Conservation (phyloP, 2,329 filamentous ascomycete genomes). For the Talaromyces piceae region DNA sequence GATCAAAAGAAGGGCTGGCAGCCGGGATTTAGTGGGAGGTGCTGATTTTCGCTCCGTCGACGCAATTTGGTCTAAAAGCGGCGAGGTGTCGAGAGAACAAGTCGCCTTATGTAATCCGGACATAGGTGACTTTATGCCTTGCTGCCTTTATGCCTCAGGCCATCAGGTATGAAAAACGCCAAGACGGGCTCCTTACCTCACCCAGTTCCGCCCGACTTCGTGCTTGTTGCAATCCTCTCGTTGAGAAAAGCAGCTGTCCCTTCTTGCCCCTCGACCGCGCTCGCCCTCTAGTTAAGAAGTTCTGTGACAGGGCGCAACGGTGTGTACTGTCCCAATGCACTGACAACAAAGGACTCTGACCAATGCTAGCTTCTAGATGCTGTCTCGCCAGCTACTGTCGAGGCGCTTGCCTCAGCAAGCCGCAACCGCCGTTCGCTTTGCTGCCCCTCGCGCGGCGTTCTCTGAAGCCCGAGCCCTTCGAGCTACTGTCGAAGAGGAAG, state of each 20-base stretch:
- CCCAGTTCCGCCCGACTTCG: slow-evolving; percentile 4
- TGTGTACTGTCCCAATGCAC: slow-evolving; percentile 13
- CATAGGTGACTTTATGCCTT: too few relatives aligned
- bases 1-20: slow-evolving; percentile 24
- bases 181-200: slow-evolving; percentile 3
- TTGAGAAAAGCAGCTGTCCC: slow-evolving; percentile 12
- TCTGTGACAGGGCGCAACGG: slow-evolving; percentile 20
- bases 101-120: slow-evolving; percentile 11
- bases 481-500: slow-evolving; percentile 32
- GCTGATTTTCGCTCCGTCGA: slow-evolving; percentile 29
- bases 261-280: slow-evolving; percentile 8
- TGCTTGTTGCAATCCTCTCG: background rate
- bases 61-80: slow-evolving; percentile 18
- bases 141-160: slow-evolving; percentile 12
- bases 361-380: slow-evolving; percentile 26
- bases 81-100: background rate
- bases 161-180: background rate
- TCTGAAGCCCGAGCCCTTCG: slow-evolving; percentile 32
- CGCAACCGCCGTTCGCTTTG: slow-evolving; percentile 22
- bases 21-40: slow-evolving; percentile 29
- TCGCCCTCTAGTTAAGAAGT: slow-evolving; percentile 16
- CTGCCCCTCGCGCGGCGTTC: slow-evolving; percentile 35
- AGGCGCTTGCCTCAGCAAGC: slow-evolving; percentile 34
- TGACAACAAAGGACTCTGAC: background rate
- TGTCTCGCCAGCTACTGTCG: slow-evolving; percentile 38